Base-by-base conservation (phyloP, 495 filamentous ascomycete genomes). In the Aspergillus affinis region DNA sequence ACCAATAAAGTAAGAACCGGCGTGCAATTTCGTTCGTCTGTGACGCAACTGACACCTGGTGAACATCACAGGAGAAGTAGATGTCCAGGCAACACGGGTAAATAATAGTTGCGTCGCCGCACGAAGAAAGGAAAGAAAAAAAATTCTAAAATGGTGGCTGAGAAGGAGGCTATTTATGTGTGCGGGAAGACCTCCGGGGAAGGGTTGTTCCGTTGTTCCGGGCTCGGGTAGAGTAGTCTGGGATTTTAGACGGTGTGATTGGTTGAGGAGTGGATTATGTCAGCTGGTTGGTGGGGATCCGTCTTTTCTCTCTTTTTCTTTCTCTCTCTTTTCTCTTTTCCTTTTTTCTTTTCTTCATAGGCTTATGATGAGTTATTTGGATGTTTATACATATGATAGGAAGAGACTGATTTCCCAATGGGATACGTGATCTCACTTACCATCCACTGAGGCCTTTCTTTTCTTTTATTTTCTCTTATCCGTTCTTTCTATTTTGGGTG, bases 21-120 rank as follows among this genome's bases (percentile, higher is more conserved):
- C 72, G 74, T 84, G 83, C 82, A 85, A 86, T 85, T 80, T 74
- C 77, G 64, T 83, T 66, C 61, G 57, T 86, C 83, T 86, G 78
- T 82, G 82, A 75, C 81, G 74, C 79, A 78, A 81, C 79, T 74
- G 83, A 86, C 83, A 81, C 83, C 78, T 84, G 79, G 62, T 59
- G 47, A 55, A 79, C 77, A 79, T 77, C 79, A 84, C 77, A 77
- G 79, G 70, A 69, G 65, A 75, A 63, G 54, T 32, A 47, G 65
- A 68, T 68, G 65, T 68, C 55, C 60, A 68, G 60, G 65, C 65
- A 68, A 68, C 65, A 68, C 65, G 65, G 65, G 65, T 68, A 63
- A 70, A 66, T 77, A 62, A 64, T 56, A 78, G 77, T 80, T 78
- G 77, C 78, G 77, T 75, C 81, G 82, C 84, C 82, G 84, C 84